These are phyloP conservation scores for Cladosporium sp. DNA, from an alignment of 2,329 filamentous ascomycete species.

Conservation along the genomic window DNA sequence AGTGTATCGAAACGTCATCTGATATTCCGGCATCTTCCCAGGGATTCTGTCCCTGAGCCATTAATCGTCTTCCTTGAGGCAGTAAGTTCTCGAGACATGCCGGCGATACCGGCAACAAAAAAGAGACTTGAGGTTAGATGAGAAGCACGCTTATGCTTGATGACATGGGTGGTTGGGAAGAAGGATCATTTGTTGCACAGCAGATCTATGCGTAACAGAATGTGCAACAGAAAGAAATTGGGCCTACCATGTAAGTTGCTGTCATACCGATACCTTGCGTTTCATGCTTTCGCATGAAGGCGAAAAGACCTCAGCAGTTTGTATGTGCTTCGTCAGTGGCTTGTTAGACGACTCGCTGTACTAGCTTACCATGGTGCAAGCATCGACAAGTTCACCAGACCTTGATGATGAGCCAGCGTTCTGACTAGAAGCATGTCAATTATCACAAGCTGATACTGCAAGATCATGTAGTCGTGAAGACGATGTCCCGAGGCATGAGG, in stretches of 20 bases:
- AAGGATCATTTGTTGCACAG: background rate
- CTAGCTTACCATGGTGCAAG: background rate
- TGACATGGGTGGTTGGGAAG: too few relatives aligned
- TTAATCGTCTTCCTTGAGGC: too few relatives aligned
- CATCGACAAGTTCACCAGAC: background rate
- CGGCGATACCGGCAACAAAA: background rate
- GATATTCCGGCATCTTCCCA: too few relatives aligned
- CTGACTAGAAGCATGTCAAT: background rate
- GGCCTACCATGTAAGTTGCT: too few relatives aligned
- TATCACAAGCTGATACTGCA: background rate
- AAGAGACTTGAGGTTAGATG: background rate
- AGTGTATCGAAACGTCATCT: too few relatives aligned
- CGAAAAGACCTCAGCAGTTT: background rate
- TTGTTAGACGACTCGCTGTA: background rate
- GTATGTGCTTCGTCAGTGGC: background rate
- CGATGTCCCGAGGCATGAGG: background rate
- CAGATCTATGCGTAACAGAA: background rate
- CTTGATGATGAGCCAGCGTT: background rate
- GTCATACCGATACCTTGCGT: background rate
- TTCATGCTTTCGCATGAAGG: background rate
- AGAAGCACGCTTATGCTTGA: too few relatives aligned
- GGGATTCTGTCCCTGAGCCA: too few relatives aligned
- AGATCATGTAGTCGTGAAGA: slow-evolving; percentile 11
- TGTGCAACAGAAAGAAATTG: background rate
- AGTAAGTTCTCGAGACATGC: background rate